Percentiles rank a stretch among this genome's conserved stretches.
phyloP scores from a whole-genome alignment of 164 flowering plant genomes.

The Brasenia schreberi region DNA sequence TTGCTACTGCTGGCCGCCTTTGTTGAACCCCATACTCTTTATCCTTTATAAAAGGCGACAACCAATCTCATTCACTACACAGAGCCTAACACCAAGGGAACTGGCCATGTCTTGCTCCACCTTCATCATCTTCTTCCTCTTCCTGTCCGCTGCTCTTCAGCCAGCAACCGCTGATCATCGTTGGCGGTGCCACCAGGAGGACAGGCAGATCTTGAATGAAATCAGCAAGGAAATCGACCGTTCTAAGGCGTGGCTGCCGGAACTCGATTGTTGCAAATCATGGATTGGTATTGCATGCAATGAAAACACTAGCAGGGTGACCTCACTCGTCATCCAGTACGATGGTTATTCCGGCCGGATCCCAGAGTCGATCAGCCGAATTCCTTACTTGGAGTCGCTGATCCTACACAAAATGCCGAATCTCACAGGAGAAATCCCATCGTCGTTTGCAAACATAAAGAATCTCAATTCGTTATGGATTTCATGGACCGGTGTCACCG shows the following conservation, averaged over 20 bases:
- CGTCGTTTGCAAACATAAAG: conserved; percentile 45
- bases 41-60: too few species aligned
- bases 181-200: too few species aligned
- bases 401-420: conserved; percentile 22
- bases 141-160: too few species aligned
- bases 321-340: conserved; percentile 25
- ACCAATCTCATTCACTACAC: too few species aligned
- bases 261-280: conserved; percentile 38
- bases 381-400: conserved; percentile 44
- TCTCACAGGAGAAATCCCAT: conserved; percentile 48
- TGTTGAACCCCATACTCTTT: too few species aligned
- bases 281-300: conserved; percentile 45
- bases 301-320: conserved; percentile 31
- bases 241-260: conserved; percentile 18
- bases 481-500: conserved; percentile 39
- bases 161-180: too few species aligned
- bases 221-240: too few species aligned
- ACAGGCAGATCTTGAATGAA: too few species aligned
- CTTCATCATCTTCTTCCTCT: too few species aligned
- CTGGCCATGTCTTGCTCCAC: too few species aligned
- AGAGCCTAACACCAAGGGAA: too few species aligned
- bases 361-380: conserved; percentile 44
- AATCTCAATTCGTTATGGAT: conserved; percentile 32
- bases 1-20: too few species aligned
- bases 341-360: conserved; percentile 37